A percentile compares a stretch with the other conserved stretches of the same genome.
Conservation (phyloP, 306 rosid species). For the Cyclanthera cordifolia region DNA sequence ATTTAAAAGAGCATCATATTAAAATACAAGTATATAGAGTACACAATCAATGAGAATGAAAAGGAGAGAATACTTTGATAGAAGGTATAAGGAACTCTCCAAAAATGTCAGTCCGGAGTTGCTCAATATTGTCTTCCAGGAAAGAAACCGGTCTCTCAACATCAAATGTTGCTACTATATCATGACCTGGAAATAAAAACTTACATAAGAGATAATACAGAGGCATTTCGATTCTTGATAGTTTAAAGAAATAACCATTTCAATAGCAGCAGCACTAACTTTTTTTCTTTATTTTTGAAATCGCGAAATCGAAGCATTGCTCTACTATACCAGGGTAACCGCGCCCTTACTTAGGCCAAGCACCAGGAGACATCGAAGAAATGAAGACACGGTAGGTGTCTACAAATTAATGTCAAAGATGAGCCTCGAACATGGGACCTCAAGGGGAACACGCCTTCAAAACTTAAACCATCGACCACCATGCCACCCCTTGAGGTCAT, state of each 20-base stretch:
- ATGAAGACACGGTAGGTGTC: too few relatives aligned
- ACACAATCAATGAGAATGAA: neutral
- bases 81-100: slow-evolving; percentile 47
- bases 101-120: slow-evolving; percentile 48
- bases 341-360: too few relatives aligned
- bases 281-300: too few relatives aligned
- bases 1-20: slow-evolving; percentile 16
- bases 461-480: too few relatives aligned
- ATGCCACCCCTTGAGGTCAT: too few relatives aligned
- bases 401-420: too few relatives aligned
- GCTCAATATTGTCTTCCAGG: slow-evolving; percentile 44
- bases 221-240: neutral
- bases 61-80: slow-evolving; percentile 33
- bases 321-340: too few relatives aligned
- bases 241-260: neutral
- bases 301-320: too few relatives aligned
- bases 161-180: slow-evolving; percentile 60
- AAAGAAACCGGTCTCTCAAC: slow-evolving; percentile 42
- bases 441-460: too few relatives aligned
- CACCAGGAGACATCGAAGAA: too few relatives aligned
- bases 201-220: neutral
- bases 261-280: neutral
- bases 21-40: slow-evolving; percentile 10
- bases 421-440: too few relatives aligned
- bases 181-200: slow-evolving; percentile 44